Base-by-base conservation (phyloP, 2,329 filamentous ascomycete species). In the Myriosclerotinia scirpicola region DNA sequence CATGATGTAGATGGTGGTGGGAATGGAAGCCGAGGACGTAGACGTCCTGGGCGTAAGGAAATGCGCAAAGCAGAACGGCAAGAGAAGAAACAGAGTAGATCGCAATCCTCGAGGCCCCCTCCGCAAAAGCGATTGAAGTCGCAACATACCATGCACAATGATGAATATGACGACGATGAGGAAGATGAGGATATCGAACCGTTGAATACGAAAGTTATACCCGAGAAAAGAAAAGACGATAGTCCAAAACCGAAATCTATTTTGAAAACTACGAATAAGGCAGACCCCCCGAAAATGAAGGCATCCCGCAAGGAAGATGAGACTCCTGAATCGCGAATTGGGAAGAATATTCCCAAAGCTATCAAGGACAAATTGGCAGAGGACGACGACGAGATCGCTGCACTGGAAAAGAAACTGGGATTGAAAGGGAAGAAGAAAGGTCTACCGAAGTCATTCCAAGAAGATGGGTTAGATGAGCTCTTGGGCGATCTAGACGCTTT, bases 371-470 rank as follows among this genome's bases (percentile, higher is more conserved):
- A 85, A 71, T 80, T 97, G 5, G 88, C 86, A 0, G 83, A 91
- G 69, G 94, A 99, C 67, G 93, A 98, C 74, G 91, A 88, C 2
- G 92, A 97, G 72, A 98, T 99, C 72, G 89, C 90, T 26, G 88
- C 88, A 3, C 81, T 97, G 42, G 95, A 99, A 79, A 93, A 89
- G 77, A 96, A 91, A 74, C 80, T 99, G 3, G 94, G 95, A 0
- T 84, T 97, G 44, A 88, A 84, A 71, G 86, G 87, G 34, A 90
- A 89, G 68, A 96, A 92, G 74, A 66, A 61, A 50, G 88, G 85
- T 42, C 78, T 92, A 6, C 88, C 89, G 0, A 89, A 90, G 71
- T 82, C 87, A 0, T 92, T 93, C 72, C 84, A 87, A 26, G 91
- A 96, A 8, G 93, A 97, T 75, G 94, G 93, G 0, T 80, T 98